A percentile compares a stretch with the other conserved stretches of the same genome.
These are phyloP conservation scores for Trichophyton mentagrophytes DNA, from an alignment of 2,329 filamentous ascomycete genomes.

Conservation along the genomic window DNA sequence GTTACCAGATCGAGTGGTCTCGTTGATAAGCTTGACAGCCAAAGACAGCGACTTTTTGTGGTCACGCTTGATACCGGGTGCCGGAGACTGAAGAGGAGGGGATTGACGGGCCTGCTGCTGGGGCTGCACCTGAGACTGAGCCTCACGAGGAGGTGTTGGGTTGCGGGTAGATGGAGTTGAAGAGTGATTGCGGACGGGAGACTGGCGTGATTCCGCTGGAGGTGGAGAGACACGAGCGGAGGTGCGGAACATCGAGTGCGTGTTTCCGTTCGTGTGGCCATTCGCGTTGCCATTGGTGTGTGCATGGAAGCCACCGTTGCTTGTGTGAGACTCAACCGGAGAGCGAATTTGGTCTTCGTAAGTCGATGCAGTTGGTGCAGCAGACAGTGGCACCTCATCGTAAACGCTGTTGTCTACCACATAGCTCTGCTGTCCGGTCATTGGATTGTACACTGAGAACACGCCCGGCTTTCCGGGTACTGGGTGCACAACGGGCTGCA, in stretches of 20 bases:
- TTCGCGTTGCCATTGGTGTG: neutral
- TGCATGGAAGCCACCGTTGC: constrained; percentile 37
- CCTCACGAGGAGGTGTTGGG: constrained; percentile 9
- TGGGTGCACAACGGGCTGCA: constrained; percentile 51
- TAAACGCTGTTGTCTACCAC: constrained; percentile 56
- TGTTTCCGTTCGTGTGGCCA: neutral
- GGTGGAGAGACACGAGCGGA: constrained; percentile 75
- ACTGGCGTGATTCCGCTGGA: constrained; percentile 50
- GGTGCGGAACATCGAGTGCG: constrained; percentile 23
- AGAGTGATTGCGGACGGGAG: constrained; percentile 45
- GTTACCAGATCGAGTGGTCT: constrained; percentile 30
- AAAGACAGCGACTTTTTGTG: constrained; percentile 81
- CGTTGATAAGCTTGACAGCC: constrained; percentile 33
- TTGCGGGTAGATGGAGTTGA: constrained; percentile 6
- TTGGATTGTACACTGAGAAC: constrained; percentile 71
- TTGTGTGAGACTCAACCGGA: constrained; percentile 31
- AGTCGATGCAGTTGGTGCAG: neutral
- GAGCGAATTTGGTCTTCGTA: constrained; percentile 1
- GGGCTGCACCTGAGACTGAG: neutral
- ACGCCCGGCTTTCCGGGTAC: constrained; percentile 60
- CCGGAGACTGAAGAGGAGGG: constrained; percentile 3
- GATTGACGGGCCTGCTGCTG: neutral
- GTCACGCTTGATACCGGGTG: constrained; percentile 59
- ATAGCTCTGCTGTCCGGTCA: constrained; percentile 72
- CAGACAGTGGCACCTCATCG: constrained; percentile 29